Base-by-base conservation (phyloP, 2,329 filamentous ascomycete species). In the Parastagonospora avenae region DNA sequence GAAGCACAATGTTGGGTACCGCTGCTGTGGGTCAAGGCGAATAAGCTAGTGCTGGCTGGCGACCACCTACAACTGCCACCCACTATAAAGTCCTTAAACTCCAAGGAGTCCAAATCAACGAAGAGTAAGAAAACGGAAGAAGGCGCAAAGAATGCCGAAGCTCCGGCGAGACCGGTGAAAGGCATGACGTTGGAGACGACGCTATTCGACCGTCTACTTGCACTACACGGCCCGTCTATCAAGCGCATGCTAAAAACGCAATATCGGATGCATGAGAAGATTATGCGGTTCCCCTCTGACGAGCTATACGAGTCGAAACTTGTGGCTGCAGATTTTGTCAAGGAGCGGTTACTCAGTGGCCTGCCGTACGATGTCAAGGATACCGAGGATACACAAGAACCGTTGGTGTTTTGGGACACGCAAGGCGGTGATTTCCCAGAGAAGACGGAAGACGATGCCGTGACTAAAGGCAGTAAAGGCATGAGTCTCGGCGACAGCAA, bases 1-100 rank as follows among this genome's bases (percentile, higher is more conserved):
- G 94, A 99, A 75, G 92, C 94, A 0, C 93, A 97, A 74, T 97
- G 92, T 76, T 99, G 94, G 94, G 92, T 97, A 44, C 87, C 94
- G 9, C 76, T 99, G 40, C 76, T 97, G 14, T 82, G 85, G 57
- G 73, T 76, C 35, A 91, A 81, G 33, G 79, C 91, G 0, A 85
- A 80, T 60, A 97, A 97, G 77, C 87, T 91, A 8, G 87, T 99
- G 8, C 87, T 96, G 56, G 94, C 94, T 1, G 94, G 94, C 41
- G 94, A 99, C 70, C 94, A 97, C 73, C 77, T 97, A 46, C 94
- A 99, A 74, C 78, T 99, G 46, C 92, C 93, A 15, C 94, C 94
- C 11, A 97, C 93, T 0, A 92, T 99, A 74, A 97, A 97, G 74
- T 92, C 89, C 2, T 76, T 85, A 8, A 80, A 79, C 46, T 70